Evolutionary conservation across 345 rosid species (phyloP).

Genomic region (Turnera subulata): DNA sequence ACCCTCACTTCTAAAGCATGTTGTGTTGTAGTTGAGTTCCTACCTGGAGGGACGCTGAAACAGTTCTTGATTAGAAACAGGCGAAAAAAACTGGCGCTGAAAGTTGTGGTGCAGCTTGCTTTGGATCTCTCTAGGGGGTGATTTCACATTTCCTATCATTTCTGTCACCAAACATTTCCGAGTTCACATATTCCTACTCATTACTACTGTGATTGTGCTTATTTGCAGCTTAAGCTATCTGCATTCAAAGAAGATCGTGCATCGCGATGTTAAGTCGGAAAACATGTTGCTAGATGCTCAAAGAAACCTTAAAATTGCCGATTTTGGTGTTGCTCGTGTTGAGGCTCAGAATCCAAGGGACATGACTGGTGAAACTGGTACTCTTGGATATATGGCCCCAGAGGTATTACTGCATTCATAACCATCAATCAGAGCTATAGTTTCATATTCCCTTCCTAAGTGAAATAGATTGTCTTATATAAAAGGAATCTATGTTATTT

Average conservation of each 20-base stretch:
- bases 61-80: conserved; percentile 67
- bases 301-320: conserved; percentile 77
- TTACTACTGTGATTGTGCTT: conserved; percentile 8
- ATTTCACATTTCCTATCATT: conserved; percentile 3
- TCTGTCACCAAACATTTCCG: neutral
- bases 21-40: conserved; percentile 86
- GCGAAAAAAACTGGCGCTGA: conserved; percentile 68
- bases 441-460: too few species aligned
- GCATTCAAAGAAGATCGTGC: conserved; percentile 84
- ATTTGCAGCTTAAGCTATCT: conserved; percentile 78
- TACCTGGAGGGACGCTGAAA: conserved; percentile 81
- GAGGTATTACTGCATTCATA: conserved; percentile 50
- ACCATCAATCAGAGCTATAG: neutral
- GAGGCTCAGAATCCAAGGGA: conserved; percentile 93
- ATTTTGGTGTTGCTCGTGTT: conserved; percentile 96
- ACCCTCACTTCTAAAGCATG: conserved; percentile 67
- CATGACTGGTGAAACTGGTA: conserved; percentile 98
- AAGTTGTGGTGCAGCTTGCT: conserved; percentile 75
- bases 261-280: conserved; percentile 94
- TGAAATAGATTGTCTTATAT: too few species aligned
- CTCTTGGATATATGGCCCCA: conserved; percentile 97
- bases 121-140: conserved; percentile 91
- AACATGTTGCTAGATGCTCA: conserved; percentile 73
- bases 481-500: too few species aligned
- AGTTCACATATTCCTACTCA: neutral